Base-by-base conservation (phyloP, 1,284 basidiomycete genomes). In the Leccinum variabile region DNA sequence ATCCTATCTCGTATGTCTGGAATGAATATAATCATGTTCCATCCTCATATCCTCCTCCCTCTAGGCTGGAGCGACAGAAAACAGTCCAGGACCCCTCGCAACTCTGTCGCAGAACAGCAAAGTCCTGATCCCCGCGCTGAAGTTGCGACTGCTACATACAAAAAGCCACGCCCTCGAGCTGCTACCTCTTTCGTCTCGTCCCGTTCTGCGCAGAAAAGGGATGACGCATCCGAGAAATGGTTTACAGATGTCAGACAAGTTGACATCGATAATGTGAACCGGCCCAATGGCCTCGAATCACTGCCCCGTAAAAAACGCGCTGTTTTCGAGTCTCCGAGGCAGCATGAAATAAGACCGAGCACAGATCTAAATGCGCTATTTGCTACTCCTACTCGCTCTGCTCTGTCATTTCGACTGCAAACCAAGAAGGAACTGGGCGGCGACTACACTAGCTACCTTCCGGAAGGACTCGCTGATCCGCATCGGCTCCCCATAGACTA, bases 371-470 rank as follows among this genome's bases (percentile, higher is more conserved):
- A 64, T 25, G 57, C 60, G 35, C 53, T 76, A 13, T 76, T 74
- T 59, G 16, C 63, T 60, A 13, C 61, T n/a, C 37, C 60, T 33
- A 13, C 32, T 33, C 55, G 22, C 30, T 61, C 57, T 14, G 63
- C 61, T 25, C 9, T 56, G 5, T 63, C 59, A 46, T 33, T 52
- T 33, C 70, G 65, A 56, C 46, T 75, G 13, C 78, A 75, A 57
- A 61, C 59, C 35, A 66, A 71, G 54, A 70, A 72, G 60, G 81
- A 83, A 68, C 69, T 68, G 14, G 82, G 76, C 6, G 84, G 85
- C 35, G 80, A 85, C 65, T 89, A 88, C 67, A 75, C 79, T 14
- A 78, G 78, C 33, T 82, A 81, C 64, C 68, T 79, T 49, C 75
- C 73, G 16, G 60, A 65, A 11, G 50, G 60, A 25, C 55, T 52